Conservation (phyloP, 805 yeast species). For the Candida tallmaniae region DNA sequence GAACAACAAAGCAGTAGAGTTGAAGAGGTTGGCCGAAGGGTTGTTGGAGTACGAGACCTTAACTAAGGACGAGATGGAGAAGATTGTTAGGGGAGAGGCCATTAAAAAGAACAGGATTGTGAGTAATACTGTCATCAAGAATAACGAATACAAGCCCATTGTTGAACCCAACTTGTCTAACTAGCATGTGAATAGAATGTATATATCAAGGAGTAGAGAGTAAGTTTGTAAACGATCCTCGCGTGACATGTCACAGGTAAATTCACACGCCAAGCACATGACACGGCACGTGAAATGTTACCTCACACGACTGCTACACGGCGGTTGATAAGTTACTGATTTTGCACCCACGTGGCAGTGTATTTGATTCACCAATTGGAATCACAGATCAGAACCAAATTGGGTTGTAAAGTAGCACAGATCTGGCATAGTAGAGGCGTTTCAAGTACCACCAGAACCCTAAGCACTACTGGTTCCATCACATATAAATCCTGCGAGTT, state of each 20-base stretch:
- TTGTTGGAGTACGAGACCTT: constrained; percentile 92
- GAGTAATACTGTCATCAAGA: constrained; percentile 62
- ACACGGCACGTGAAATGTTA: too few species aligned
- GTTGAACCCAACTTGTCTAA: constrained; percentile 1
- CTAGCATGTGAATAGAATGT: neutral
- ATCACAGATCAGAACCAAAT: too few species aligned
- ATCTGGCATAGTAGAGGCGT: too few species aligned
- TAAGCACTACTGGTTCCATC: too few species aligned
- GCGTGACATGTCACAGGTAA: neutral
- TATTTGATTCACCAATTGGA: too few species aligned
- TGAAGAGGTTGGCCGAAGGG: constrained; percentile 87
- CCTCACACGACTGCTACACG: too few species aligned
- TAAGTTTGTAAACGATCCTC: neutral
- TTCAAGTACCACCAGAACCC: too few species aligned
- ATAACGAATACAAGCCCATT: constrained; percentile 3
- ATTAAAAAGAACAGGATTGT: constrained; percentile 63
- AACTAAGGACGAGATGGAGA: constrained; percentile 85
- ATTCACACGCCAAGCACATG: too few species aligned
- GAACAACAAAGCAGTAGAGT: constrained; percentile 57
- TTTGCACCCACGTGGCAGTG: too few species aligned
- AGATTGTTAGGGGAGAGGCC: constrained; percentile 74
- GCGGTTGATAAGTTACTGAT: too few species aligned
- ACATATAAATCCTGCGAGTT: too few species aligned
- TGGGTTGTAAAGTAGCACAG: too few species aligned
- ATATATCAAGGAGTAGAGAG: neutral